These are phyloP conservation scores for Vitis hybrid DNA, from an alignment of 177 flowering plant genomes.

Conservation along the genomic window DNA sequence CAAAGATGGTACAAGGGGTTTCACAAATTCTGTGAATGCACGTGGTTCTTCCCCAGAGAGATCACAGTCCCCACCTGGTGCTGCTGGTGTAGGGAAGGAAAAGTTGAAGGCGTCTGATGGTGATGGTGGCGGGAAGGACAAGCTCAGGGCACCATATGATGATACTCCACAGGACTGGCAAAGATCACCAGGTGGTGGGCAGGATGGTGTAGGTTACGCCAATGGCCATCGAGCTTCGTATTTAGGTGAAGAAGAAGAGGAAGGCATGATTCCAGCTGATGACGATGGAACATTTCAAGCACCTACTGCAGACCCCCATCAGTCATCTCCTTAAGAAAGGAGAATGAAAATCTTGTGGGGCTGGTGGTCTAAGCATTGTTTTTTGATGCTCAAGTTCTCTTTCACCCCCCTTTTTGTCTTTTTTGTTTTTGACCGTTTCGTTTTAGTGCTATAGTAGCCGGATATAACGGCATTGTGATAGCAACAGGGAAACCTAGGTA, in stretches of 20 bases:
- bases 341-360: too few relatives aligned
- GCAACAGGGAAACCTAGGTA: not conserved
- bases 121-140: not conserved
- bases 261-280: slow-evolving; percentile 40
- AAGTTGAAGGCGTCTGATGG: not conserved
- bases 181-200: not conserved
- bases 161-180: not conserved
- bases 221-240: not conserved
- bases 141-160: not conserved
- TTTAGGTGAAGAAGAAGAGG: slow-evolving; percentile 33
- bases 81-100: not conserved
- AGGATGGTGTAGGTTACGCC: not conserved
- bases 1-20: too few relatives aligned
- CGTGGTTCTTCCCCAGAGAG: not conserved
- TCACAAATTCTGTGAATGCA: not conserved
- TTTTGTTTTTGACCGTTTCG: not conserved
- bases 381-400: not conserved
- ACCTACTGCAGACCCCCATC: not conserved
- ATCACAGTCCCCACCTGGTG: slow-evolving; percentile 5
- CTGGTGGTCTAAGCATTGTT: too few relatives aligned
- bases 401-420: too few relatives aligned
- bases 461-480: not conserved
- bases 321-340: not conserved
- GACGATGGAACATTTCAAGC: slow-evolving; percentile 14
- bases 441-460: not conserved